Evolutionary conservation across 257 asterid genomes (phyloP).

Genomic region (Petunia axillaris): DNA sequence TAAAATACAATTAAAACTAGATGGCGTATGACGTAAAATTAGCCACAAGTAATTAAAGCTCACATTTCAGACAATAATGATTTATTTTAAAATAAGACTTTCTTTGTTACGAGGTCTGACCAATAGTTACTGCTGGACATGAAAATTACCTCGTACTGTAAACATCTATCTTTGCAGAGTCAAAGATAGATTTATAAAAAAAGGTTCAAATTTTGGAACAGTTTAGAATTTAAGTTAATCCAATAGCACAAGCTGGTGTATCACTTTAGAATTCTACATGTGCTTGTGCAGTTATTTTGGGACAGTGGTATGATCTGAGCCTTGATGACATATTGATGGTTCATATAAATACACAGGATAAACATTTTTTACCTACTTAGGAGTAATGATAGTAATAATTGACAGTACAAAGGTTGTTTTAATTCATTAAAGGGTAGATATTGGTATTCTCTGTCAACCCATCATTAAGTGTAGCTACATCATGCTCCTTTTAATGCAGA

Average conservation of each 20-base stretch:
- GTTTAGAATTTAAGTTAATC: background rate
- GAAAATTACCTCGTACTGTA: slow-evolving; percentile 22
- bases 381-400: background rate
- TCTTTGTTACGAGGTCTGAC: background rate
- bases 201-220: background rate
- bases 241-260: background rate
- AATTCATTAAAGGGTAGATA: background rate
- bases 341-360: background rate
- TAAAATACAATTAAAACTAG: too few species aligned
- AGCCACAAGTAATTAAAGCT: too few species aligned
- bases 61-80: too few species aligned
- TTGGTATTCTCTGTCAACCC: background rate
- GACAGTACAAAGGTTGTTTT: slow-evolving; percentile 9
- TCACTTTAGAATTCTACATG: background rate
- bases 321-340: background rate
- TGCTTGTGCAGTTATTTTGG: background rate
- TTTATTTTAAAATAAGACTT: background rate
- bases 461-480: background rate
- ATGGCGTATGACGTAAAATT: too few species aligned
- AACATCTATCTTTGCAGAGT: background rate
- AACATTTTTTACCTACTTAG: background rate
- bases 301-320: background rate
- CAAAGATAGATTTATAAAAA: background rate
- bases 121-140: background rate
- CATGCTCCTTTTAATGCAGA: background rate